phyloP scores from a whole-genome alignment of 208 protist species.

The Phytomonas francai region DNA sequence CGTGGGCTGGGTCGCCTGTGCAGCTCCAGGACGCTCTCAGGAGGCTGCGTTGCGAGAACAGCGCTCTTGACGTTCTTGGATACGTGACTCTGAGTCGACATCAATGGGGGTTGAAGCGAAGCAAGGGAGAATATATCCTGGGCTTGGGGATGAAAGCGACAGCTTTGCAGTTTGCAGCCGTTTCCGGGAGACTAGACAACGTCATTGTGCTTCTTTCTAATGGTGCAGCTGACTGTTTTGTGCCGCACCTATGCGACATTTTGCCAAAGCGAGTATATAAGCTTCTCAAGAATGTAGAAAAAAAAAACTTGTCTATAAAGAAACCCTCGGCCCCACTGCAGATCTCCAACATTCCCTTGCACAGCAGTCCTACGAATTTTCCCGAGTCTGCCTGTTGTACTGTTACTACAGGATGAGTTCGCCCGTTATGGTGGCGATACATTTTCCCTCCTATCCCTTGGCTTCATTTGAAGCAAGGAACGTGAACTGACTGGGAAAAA shows the following conservation, averaged over 20 bases:
- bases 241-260: constrained; percentile 51
- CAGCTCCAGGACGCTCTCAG: constrained; percentile 44
- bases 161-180: constrained; percentile 71
- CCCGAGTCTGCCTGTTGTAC: not conserved
- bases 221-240: constrained; percentile 38
- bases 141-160: constrained; percentile 73
- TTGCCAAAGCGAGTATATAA: constrained; percentile 23
- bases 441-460: not conserved
- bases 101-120: constrained; percentile 61
- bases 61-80: constrained; percentile 28
- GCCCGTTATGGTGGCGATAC: no score
- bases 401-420: not conserved
- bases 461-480: not conserved
- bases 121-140: constrained; percentile 25
- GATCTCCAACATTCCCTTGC: not conserved
- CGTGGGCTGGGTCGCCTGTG: constrained; percentile 47
- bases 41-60: constrained; percentile 20
- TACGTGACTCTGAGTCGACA: constrained; percentile 54
- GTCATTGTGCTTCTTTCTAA: constrained; percentile 58
- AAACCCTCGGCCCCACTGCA: not conserved
- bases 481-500: not conserved
- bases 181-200: constrained; percentile 65
- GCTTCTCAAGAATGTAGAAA: constrained; percentile 17
- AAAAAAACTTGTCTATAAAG: not conserved
- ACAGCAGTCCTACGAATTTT: not conserved